A percentile compares a stretch with the other conserved stretches of the same genome.
Conservation (phyloP, 2,329 filamentous ascomycete species). For the Cordyceps pruinosa region DNA sequence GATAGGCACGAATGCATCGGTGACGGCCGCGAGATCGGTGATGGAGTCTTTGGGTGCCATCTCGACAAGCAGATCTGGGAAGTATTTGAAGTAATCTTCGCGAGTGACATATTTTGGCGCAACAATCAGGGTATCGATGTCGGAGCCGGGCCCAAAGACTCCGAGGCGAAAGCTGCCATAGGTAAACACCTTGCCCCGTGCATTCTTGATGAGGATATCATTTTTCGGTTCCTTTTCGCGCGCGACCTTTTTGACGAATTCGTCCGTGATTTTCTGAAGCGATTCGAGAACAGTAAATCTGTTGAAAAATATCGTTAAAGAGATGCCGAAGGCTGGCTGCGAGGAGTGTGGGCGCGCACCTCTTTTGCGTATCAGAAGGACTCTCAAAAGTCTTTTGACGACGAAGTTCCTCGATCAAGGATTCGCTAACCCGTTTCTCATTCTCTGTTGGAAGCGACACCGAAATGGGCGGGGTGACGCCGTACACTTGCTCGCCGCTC, state of each 20-base stretch:
- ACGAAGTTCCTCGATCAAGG: slow-evolving; percentile 77
- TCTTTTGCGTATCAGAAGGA: slow-evolving; percentile 72
- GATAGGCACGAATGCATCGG: slow-evolving; percentile 89
- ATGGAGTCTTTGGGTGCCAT: slow-evolving; percentile 75
- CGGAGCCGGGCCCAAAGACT: slow-evolving; percentile 89
- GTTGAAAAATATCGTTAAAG: not conserved
- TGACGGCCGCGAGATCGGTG: slow-evolving; percentile 75
- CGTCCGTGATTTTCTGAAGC: slow-evolving; percentile 72
- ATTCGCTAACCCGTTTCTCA: slow-evolving; percentile 70
- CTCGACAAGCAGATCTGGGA: slow-evolving; percentile 70
- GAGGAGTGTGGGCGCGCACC: slow-evolving; percentile 40
- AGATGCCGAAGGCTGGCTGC: not conserved
- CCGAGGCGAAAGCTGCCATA: slow-evolving; percentile 94
- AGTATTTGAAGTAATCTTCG: slow-evolving; percentile 86
- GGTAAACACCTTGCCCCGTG: slow-evolving; percentile 88
- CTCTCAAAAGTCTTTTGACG: slow-evolving; percentile 88
- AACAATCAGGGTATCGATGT: slow-evolving; percentile 94
- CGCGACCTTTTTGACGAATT: slow-evolving; percentile 80
- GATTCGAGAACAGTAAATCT: slow-evolving; percentile 68
- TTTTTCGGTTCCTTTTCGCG: slow-evolving; percentile 64
- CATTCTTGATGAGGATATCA: slow-evolving; percentile 69
- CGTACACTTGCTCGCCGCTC: slow-evolving; percentile 38
- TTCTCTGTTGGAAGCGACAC: slow-evolving; percentile 64
- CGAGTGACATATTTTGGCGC: slow-evolving; percentile 83
- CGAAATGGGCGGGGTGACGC: slow-evolving; percentile 81